phyloP scores from a whole-genome alignment of 495 filamentous ascomycete species.

The Annulohypoxylon maeteangense region DNA sequence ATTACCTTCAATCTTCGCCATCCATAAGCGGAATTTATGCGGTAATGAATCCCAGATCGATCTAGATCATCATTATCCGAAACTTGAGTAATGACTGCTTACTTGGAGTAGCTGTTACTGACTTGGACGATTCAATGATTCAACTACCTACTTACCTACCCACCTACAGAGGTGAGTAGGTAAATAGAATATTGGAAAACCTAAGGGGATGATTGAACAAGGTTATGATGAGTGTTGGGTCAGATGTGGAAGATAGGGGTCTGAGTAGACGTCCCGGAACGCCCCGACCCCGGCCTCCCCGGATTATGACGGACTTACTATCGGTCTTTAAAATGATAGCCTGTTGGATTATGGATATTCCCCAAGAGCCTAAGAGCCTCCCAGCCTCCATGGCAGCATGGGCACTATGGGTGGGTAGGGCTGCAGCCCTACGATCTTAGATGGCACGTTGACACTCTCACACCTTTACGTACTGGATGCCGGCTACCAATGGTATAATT shows the following conservation, averaged over 20 bases:
- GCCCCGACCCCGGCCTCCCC: neutral
- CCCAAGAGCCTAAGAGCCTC: neutral
- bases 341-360: neutral
- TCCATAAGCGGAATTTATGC: slow-evolving; percentile 24
- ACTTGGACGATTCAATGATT: too few relatives aligned
- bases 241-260: neutral
- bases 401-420: neutral
- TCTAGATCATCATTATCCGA: neutral
- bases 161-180: neutral
- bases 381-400: neutral
- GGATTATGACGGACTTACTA: neutral
- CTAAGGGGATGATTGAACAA: too few relatives aligned
- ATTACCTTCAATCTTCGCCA: neutral
- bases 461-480: neutral
- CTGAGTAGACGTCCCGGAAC: neutral
- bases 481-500: neutral
- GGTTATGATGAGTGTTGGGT: too few relatives aligned
- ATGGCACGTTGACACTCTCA: neutral
- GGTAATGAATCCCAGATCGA: neutral
- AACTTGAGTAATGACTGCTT: too few relatives aligned
- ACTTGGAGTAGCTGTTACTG: too few relatives aligned
- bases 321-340: neutral
- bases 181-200: too few relatives aligned
- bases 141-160: neutral
- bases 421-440: slow-evolving; percentile 3